Evolutionary conservation across 2,329 filamentous ascomycete species (phyloP).

Genomic region (Pseudogymnoascus destructans): DNA sequence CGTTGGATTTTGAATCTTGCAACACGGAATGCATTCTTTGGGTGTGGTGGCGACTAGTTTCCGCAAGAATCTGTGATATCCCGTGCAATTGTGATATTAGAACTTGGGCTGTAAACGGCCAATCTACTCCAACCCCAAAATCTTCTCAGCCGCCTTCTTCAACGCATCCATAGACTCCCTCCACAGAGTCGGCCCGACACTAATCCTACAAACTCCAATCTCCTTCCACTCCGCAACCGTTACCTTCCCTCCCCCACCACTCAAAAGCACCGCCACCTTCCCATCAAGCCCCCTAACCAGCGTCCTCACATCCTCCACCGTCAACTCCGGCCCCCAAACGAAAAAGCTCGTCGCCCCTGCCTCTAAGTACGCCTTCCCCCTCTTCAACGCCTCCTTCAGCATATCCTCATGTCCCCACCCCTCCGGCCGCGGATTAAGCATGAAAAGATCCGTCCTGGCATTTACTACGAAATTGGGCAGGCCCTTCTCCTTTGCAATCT

Average conservation of each 20-base stretch:
- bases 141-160: slow-evolving; percentile 26
- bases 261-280: slow-evolving; percentile 35
- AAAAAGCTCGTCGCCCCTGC: slow-evolving; percentile 47
- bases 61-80: not conserved
- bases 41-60: not conserved
- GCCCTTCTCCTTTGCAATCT: slow-evolving; percentile 33
- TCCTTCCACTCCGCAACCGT: slow-evolving; percentile 32
- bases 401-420: slow-evolving; percentile 22
- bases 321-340: slow-evolving; percentile 42
- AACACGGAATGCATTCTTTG: not conserved
- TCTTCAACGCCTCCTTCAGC: slow-evolving; percentile 33
- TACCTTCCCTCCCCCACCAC: slow-evolving; percentile 28
- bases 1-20: not conserved
- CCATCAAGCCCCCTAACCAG: slow-evolving; percentile 38
- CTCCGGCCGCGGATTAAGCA: slow-evolving; percentile 23
- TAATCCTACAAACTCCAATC: slow-evolving; percentile 42
- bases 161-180: slow-evolving; percentile 30
- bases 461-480: slow-evolving; percentile 44
- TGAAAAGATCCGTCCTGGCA: slow-evolving; percentile 43
- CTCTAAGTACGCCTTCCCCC: slow-evolving; percentile 43
- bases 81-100: not conserved
- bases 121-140: slow-evolving; percentile 17
- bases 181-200: slow-evolving; percentile 38
- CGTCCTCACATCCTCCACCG: slow-evolving; percentile 33
- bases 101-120: not conserved